Evolutionary conservation across 371 early-diverging fungal genomes (phyloP), one percentile per base, ranked within the genome.

Genomic region (Lichtheimia ornata): DNA sequence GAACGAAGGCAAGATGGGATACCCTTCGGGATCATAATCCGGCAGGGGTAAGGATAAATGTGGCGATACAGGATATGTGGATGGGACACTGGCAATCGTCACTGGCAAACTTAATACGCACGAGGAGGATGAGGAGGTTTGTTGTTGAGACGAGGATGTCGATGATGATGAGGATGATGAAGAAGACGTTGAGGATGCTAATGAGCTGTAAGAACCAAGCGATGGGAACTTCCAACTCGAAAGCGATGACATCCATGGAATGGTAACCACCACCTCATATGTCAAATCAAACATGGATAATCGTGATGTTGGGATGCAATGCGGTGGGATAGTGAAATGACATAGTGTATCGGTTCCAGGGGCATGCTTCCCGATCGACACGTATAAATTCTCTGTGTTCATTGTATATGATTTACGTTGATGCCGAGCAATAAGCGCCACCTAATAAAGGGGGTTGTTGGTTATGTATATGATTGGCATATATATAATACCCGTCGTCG

Each of bases 61-160:
- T 0, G 68, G 70, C 14, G 69, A 64, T 4, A 66, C 50, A 14
- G 51, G 57, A 14, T 65, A 59, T 12, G 66, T 61, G 30, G 61
- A 20, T 27, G 77, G 77, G 35, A 77, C 66, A 3, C 73, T 77
- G 5, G 74, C 67, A 24, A 77, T 63, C 42, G 64, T 66, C 7
- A 77, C 52, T 14, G 74, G 77, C 0, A 77, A 27, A 5, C 66
- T 59, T 13, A 47, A 20, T 11, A 44, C 24, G 54, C 61, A 20
- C 52, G 65, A 28, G 35, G 35, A 35, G 35, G 35, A 35, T 9
- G 35, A 35, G 5, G 35, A n/a, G n/a, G n/a, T n/a, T n/a, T n/a
- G n/a, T n/a, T n/a, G n/a, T n/a, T n/a, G n/a, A n/a, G n/a, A 35
- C 53, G 64, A 24, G 61, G 53, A 28, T 18, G 56, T 53, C 7